These are phyloP conservation scores for Geotrichum aggregatum DNA, from an alignment of 1,139 yeast species.

Conservation along the genomic window DNA sequence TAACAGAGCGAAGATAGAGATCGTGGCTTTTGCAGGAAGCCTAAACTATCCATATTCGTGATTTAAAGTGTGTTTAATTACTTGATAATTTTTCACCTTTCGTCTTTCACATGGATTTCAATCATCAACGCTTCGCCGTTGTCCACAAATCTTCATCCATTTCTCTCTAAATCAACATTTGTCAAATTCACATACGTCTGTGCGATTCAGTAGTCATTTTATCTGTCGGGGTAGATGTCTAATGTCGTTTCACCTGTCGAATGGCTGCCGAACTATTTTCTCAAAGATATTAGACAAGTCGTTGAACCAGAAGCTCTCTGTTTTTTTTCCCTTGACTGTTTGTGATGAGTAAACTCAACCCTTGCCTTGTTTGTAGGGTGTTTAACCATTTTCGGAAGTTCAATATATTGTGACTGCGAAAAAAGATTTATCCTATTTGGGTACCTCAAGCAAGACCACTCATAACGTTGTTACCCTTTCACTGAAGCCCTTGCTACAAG, in stretches of 20 bases:
- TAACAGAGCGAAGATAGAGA: background rate
- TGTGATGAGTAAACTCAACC: background rate
- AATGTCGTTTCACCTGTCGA: conserved; percentile 9
- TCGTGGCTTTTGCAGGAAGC: background rate
- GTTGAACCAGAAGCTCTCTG: background rate
- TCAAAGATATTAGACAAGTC: conserved; percentile 2
- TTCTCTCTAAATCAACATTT: too few relatives aligned
- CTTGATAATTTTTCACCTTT: background rate
- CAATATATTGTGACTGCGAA: background rate
- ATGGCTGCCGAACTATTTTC: conserved; percentile 1
- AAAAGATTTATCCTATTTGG: background rate
- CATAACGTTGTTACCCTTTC: background rate
- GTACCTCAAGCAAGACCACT: background rate
- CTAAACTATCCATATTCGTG: background rate
- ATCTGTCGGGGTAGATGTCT: conserved; percentile 7
- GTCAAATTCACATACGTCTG: conserved; percentile 17
- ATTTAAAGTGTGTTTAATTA: background rate
- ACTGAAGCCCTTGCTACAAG: background rate
- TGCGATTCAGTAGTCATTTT: conserved; percentile 19
- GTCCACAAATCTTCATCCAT: background rate
- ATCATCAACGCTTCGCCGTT: background rate
- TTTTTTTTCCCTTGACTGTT: conserved; percentile 1
- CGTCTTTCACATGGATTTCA: background rate
- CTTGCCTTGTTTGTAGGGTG: background rate
- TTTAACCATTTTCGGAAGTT: background rate